These are phyloP conservation scores for Amorphotheca resinae DNA, from an alignment of 495 filamentous ascomycete species.

Conservation along the genomic window DNA sequence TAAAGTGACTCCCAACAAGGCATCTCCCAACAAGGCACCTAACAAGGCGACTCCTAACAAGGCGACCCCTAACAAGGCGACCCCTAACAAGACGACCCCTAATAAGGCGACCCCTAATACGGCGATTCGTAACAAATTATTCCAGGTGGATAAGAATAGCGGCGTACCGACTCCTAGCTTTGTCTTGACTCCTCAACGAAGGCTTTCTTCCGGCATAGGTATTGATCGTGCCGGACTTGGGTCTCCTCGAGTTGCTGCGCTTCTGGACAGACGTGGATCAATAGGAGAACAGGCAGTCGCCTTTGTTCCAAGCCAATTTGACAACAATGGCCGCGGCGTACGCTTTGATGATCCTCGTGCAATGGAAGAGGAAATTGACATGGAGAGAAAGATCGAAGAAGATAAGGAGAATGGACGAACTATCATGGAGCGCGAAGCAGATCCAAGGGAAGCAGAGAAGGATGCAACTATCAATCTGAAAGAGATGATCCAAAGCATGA, in stretches of 20 bases:
- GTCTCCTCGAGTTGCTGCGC: slow-evolving; percentile 60
- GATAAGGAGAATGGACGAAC: slow-evolving; percentile 45
- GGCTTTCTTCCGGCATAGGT: slow-evolving; percentile 59
- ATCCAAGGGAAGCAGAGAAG: slow-evolving; percentile 35
- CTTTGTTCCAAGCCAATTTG: slow-evolving; percentile 42
- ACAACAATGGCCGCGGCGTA: slow-evolving; percentile 28
- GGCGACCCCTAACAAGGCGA: too few species aligned
- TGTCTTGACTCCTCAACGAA: slow-evolving; percentile 48
- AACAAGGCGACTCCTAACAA: too few species aligned
- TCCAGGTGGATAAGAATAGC: slow-evolving; percentile 43
- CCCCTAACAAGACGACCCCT: slow-evolving; percentile 10
- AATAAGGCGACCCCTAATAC: slow-evolving; percentile 7
- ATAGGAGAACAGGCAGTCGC: slow-evolving; percentile 51
- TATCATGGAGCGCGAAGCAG: slow-evolving; percentile 36
- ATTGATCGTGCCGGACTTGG: slow-evolving; percentile 65
- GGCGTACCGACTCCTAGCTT: slow-evolving; percentile 50
- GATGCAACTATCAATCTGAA: slow-evolving; percentile 53
- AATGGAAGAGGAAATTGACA: slow-evolving; percentile 57
- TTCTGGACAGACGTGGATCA: slow-evolving; percentile 60
- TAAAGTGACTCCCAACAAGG: too few species aligned
- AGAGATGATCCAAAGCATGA: slow-evolving; percentile 66
- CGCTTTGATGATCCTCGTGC: slow-evolving; percentile 50
- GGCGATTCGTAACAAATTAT: slow-evolving; percentile 30
- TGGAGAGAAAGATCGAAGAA: slow-evolving; percentile 51
- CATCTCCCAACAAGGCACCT: too few species aligned